These are phyloP conservation scores for Xylariaceae sp. DNA, from an alignment of 2,329 filamentous ascomycete genomes.

Conservation along the genomic window DNA sequence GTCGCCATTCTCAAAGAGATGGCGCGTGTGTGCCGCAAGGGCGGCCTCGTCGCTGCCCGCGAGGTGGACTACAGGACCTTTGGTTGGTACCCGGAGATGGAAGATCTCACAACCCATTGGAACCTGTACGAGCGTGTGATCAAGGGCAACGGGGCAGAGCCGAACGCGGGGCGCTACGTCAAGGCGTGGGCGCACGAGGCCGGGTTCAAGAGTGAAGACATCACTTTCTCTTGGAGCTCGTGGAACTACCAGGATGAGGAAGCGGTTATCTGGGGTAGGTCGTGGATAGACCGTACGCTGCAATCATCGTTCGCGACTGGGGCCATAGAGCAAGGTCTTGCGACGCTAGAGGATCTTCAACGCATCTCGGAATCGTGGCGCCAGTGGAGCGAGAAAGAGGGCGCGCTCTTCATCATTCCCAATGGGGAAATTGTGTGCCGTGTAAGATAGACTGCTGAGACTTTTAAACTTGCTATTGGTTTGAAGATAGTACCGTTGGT, in stretches of 20 bases:
- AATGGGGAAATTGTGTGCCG: slow-evolving; percentile 26
- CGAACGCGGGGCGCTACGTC: slow-evolving; percentile 24
- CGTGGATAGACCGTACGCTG: slow-evolving; percentile 21
- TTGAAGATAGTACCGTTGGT: no score
- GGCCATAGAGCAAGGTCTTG: slow-evolving; percentile 3
- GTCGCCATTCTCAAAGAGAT: slow-evolving; percentile 58
- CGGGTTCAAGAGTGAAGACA: slow-evolving; percentile 18
- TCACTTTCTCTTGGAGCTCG: slow-evolving; percentile 21
- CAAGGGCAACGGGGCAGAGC: slow-evolving; percentile 15
- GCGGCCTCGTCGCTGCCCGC: slow-evolving; percentile 53
- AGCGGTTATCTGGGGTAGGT: slow-evolving; percentile 17
- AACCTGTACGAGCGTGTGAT: slow-evolving; percentile 17
- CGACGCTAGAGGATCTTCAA: slow-evolving; percentile 23
- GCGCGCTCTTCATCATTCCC: slow-evolving; percentile 25
- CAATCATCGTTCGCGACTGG: slow-evolving; percentile 20
- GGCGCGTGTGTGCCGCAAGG: slow-evolving; percentile 57
- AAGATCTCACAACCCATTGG: slow-evolving; percentile 18
- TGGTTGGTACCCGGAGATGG: slow-evolving; percentile 26
- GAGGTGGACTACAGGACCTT: slow-evolving; percentile 32
- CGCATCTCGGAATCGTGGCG: slow-evolving; percentile 19
- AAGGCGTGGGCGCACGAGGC: slow-evolving; percentile 24
- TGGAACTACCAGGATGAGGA: slow-evolving; percentile 29
- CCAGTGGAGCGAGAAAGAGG: slow-evolving; percentile 19
- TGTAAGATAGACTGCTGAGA: no score
- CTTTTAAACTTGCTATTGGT: no score